phyloP scores from a whole-genome alignment of 805 yeast genomes.

The Yamadazyma paraphyllophila region DNA sequence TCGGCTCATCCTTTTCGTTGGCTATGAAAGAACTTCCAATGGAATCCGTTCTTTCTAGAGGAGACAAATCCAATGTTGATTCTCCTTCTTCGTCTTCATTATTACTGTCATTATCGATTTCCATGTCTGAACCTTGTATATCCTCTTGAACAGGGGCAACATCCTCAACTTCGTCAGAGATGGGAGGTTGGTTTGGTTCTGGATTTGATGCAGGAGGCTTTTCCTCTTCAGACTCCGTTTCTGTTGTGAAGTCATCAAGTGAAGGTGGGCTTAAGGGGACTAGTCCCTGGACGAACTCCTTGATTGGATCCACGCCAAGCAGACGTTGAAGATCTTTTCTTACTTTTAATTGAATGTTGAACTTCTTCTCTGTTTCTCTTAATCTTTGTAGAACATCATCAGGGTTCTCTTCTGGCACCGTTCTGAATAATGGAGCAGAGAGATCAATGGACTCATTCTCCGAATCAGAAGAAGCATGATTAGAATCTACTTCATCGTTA shows the following conservation, averaged over 20 bases:
- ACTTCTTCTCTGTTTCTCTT: constrained; percentile 23
- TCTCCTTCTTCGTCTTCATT: too few relatives aligned
- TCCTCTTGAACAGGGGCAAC: too few relatives aligned
- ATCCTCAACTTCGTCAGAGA: background rate
- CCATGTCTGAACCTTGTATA: too few relatives aligned
- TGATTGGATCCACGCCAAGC: constrained; percentile 13
- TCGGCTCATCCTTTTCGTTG: background rate
- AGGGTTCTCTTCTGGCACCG: constrained; percentile 26
- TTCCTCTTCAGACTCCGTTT: constrained; percentile 9
- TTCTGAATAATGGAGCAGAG: constrained; percentile 24
- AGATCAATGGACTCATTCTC: constrained; percentile 2
- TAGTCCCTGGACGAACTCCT: background rate
- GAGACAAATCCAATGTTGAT: too few relatives aligned
- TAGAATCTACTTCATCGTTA: background rate
- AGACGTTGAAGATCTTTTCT: constrained; percentile 19
- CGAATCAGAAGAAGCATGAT: background rate
- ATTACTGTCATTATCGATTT: too few relatives aligned
- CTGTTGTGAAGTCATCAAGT: constrained; percentile 8
- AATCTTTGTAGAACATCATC: constrained; percentile 20
- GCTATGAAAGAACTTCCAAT: too few relatives aligned
- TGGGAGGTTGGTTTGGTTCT: background rate
- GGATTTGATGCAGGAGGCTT: background rate
- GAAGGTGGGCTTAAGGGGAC: constrained; percentile 5
- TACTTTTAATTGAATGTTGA: constrained; percentile 21
- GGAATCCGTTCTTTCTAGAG: too few relatives aligned